phyloP scores from a whole-genome alignment of 2,329 filamentous ascomycete genomes.

The Colletotrichum gloeosporioides region DNA sequence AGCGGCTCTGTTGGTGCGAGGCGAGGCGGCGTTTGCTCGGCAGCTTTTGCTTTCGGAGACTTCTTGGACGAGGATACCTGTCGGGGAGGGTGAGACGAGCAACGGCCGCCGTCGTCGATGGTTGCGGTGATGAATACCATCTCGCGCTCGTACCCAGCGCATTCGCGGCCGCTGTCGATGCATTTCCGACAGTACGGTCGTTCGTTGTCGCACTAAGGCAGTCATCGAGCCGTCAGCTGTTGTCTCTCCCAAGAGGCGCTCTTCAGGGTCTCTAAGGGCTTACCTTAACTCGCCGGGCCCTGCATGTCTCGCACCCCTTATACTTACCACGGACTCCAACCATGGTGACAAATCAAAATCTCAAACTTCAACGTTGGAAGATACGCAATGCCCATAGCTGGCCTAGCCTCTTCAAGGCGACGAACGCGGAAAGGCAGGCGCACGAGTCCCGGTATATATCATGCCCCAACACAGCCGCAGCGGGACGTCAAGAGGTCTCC shows the following conservation, averaged over 20 bases:
- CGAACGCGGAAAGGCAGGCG: not conserved
- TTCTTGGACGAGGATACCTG: conserved; percentile 47
- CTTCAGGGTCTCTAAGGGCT: conserved; percentile 22
- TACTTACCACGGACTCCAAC: conserved; percentile 69
- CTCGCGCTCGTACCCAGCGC: conserved; percentile 67
- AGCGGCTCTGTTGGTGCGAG: conserved; percentile 45
- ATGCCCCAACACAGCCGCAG: not conserved
- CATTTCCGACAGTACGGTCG: conserved; percentile 67
- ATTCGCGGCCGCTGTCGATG: conserved; percentile 59
- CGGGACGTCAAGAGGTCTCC: not conserved
- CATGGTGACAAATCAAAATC: conserved; percentile 42
- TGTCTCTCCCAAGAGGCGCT: not conserved
- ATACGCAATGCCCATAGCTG: not conserved
- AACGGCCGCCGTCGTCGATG: conserved; percentile 56
- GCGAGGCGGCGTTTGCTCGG: conserved; percentile 29
- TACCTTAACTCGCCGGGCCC: conserved; percentile 64
- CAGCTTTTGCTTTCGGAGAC: conserved; percentile 27
- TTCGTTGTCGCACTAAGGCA: conserved; percentile 63
- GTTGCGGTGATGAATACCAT: conserved; percentile 70
- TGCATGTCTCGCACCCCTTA: conserved; percentile 69
- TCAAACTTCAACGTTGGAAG: not conserved
- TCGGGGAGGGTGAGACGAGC: conserved; percentile 60
- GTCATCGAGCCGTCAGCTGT: not conserved
- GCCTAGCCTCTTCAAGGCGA: not conserved
- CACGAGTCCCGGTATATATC: conserved; percentile 4